Evolutionary conservation across 75 land plant genomes (phyloP).

Genomic region (Cupressus sempervirens): DNA sequence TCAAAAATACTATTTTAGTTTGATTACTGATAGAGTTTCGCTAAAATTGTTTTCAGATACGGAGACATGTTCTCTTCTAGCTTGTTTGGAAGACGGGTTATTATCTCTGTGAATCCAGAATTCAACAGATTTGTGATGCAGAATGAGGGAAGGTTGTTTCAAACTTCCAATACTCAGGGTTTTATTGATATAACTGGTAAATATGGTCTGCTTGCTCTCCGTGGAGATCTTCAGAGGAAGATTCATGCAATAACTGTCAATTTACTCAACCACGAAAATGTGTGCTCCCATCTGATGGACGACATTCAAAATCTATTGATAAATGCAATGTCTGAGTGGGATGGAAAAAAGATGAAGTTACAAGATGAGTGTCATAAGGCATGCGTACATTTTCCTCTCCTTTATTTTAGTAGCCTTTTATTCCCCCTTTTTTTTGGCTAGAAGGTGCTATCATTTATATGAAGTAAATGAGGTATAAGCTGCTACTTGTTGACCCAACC

Average conservation of each 20-base stretch:
- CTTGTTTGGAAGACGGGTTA: conserved; percentile 24
- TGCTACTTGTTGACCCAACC: too few relatives aligned
- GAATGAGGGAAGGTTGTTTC: conserved; percentile 17
- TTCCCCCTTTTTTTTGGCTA: too few relatives aligned
- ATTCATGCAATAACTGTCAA: conserved; percentile 6
- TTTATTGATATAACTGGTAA: conserved; percentile 1
- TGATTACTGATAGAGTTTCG: background rate
- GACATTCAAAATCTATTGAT: background rate
- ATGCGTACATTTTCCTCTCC: background rate
- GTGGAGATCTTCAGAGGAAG: conserved; percentile 13
- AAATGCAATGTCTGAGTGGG: background rate
- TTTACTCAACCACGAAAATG: background rate
- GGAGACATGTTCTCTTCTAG: conserved; percentile 28
- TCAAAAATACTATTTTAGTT: too few relatives aligned
- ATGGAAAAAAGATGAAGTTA: conserved; percentile 20
- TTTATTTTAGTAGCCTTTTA: too few relatives aligned
- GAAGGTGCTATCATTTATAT: too few relatives aligned
- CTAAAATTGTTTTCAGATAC: conserved; percentile 20
- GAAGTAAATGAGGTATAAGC: too few relatives aligned
- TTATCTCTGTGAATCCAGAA: conserved; percentile 23
- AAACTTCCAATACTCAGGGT: background rate
- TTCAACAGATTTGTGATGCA: conserved; percentile 25
- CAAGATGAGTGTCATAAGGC: conserved; percentile 51
- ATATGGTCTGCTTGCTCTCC: background rate
- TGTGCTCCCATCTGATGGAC: background rate